phyloP scores from a whole-genome alignment of 495 filamentous ascomycete species.

The Podospora australis region DNA sequence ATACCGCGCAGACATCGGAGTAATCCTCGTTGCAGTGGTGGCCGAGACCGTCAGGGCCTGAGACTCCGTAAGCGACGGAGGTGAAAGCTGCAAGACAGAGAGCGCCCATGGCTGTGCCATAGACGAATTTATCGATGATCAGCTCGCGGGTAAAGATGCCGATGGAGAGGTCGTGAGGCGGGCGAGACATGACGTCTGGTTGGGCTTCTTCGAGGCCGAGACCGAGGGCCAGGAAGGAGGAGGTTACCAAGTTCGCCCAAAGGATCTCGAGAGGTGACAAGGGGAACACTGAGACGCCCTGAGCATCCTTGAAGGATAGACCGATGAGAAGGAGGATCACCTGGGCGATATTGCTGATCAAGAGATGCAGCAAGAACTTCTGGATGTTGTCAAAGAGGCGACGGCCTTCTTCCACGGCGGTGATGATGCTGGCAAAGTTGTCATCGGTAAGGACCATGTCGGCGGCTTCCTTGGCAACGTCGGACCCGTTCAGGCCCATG shows the following conservation, averaged over 20 bases:
- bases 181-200: conserved; percentile 64
- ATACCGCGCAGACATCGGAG: conserved; percentile 46
- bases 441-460: conserved; percentile 86
- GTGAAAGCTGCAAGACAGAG: conserved; percentile 62
- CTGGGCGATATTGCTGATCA: conserved; percentile 69
- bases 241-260: conserved; percentile 74
- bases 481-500: conserved; percentile 77
- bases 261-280: conserved; percentile 67
- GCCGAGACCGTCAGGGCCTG: conserved; percentile 58
- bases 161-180: conserved; percentile 57
- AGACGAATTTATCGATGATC: conserved; percentile 65
- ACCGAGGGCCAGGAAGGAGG: conserved; percentile 67
- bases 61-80: conserved; percentile 57
- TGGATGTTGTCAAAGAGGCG: conserved; percentile 75
- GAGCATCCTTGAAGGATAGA: conserved; percentile 61
- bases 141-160: conserved; percentile 66
- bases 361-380: conserved; percentile 73
- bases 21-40: conserved; percentile 55
- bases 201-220: conserved; percentile 65
- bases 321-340: conserved; percentile 65
- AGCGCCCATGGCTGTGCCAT: conserved; percentile 61
- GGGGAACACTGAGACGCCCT: conserved; percentile 65
- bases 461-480: conserved; percentile 81
- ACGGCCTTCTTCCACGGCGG: conserved; percentile 64
- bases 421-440: conserved; percentile 75